phyloP scores from a whole-genome alignment of 2,329 filamentous ascomycete species.

The Alternaria longipes region DNA sequence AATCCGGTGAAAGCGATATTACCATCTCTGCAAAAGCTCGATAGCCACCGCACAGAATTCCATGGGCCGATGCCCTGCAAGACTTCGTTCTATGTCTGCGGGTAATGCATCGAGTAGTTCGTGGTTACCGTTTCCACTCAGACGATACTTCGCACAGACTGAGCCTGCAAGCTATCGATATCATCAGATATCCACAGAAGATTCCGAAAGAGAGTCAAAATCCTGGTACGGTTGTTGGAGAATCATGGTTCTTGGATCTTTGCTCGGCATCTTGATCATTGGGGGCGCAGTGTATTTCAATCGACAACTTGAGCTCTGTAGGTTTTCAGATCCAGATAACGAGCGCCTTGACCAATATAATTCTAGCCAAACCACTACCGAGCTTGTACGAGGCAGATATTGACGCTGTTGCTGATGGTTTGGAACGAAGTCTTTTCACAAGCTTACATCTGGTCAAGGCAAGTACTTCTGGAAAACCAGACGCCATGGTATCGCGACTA shows the following conservation, averaged over 20 bases:
- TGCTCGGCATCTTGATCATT: background rate
- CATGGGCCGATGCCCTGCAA: no score
- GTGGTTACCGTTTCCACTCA: background rate
- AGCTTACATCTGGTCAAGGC: background rate
- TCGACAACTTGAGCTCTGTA: background rate
- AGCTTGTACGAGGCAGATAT: background rate
- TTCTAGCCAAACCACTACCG: no score
- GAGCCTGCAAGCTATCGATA: background rate
- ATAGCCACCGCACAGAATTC: no score
- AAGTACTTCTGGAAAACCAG: background rate
- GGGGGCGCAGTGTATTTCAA: background rate
- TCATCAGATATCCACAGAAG: background rate
- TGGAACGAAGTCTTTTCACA: background rate
- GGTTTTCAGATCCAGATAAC: background rate
- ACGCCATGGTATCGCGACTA: fast-evolving
- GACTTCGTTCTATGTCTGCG: background rate
- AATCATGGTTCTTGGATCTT: background rate
- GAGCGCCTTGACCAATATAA: no score
- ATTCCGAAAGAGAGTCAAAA: background rate
- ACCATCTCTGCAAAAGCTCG: no score
- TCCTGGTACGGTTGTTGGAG: background rate
- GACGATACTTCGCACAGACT: background rate
- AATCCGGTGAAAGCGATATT: no score
- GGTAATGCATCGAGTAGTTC: background rate
- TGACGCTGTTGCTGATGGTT: background rate